Conservation (phyloP, 257 asterid genomes). For the Thymus mandschuricus region DNA sequence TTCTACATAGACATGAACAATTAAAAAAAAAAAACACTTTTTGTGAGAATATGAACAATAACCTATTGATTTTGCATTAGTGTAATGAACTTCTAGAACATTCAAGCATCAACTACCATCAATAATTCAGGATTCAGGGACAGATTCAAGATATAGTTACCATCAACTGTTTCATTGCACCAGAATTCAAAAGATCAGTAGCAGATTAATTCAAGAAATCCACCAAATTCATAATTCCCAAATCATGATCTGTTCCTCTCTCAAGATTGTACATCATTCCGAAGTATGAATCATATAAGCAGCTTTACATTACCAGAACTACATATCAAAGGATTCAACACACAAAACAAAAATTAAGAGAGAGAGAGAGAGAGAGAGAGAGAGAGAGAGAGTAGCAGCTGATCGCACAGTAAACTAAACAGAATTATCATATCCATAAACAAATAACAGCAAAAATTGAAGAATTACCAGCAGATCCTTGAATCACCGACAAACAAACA, state of each 20-base stretch:
- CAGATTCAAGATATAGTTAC: not conserved
- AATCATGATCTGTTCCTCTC: constrained; percentile 6
- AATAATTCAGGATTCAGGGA: not conserved
- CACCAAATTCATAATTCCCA: constrained; percentile 25
- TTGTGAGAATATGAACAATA: not conserved
- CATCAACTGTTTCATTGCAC: constrained; percentile 35
- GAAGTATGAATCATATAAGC: constrained; percentile 1
- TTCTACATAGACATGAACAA: not conserved
- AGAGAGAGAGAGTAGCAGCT: not conserved
- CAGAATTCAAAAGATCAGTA: constrained; percentile 16
- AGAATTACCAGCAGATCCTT: constrained; percentile 70
- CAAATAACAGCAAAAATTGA: constrained; percentile 17
- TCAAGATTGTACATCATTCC: constrained; percentile 9
- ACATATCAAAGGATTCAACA: constrained; percentile 14
- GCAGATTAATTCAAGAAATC: constrained; percentile 25
- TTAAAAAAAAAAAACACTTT: not conserved
- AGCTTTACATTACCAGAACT: constrained; percentile 29
- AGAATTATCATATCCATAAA: constrained; percentile 7
- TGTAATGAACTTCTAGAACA: constrained; percentile 5
- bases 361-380: not conserved
- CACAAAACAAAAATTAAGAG: not conserved
- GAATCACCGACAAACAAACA: constrained; percentile 53
- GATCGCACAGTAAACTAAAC: constrained; percentile 1
- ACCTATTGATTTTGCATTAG: not conserved
- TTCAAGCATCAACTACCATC: constrained; percentile 4